Percentiles rank a stretch among this genome's conserved stretches.
These are phyloP conservation scores for Orbilia javanica DNA, from an alignment of 2,329 filamentous ascomycete genomes.

Conservation along the genomic window DNA sequence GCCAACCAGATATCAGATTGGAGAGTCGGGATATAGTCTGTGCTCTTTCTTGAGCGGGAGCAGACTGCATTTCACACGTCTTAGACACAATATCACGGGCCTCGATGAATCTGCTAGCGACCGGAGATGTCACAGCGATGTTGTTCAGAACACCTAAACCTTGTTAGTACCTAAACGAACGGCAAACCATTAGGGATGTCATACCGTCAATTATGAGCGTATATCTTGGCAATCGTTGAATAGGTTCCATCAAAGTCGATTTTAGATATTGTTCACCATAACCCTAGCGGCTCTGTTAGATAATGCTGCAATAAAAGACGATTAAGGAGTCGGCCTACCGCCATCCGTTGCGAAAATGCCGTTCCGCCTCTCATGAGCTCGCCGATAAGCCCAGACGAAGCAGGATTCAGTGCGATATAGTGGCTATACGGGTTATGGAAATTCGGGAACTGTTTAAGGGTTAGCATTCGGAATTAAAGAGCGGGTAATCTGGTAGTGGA, in stretches of 20 bases:
- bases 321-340: conserved; percentile 14
- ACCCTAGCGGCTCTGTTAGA: conserved; percentile 68
- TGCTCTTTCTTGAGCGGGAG: conserved; percentile 75
- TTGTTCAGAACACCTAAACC: conserved; percentile 79
- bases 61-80: conserved; percentile 91
- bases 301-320: not conserved
- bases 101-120: conserved; percentile 83
- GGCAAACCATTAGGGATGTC: not conserved
- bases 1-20: conserved; percentile 83
- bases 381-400: conserved; percentile 46
- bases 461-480: not conserved
- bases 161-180: not conserved
- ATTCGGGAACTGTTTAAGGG: conserved; percentile 76
- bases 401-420: conserved; percentile 74
- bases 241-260: conserved; percentile 93
- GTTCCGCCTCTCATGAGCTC: conserved; percentile 69
- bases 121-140: conserved; percentile 86
- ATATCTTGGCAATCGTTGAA: conserved; percentile 93
- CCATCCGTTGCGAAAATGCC: conserved; percentile 81
- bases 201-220: conserved; percentile 88
- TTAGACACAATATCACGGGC: conserved; percentile 94
- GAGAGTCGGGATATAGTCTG: conserved; percentile 80
- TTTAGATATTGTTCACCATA: conserved; percentile 90
- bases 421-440: conserved; percentile 92
- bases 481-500: not conserved